Percentiles rank a stretch among this genome's conserved stretches.
These are phyloP conservation scores for Xerocomus amazonicus DNA, from an alignment of 1,284 basidiomycete species.

Conservation along the genomic window DNA sequence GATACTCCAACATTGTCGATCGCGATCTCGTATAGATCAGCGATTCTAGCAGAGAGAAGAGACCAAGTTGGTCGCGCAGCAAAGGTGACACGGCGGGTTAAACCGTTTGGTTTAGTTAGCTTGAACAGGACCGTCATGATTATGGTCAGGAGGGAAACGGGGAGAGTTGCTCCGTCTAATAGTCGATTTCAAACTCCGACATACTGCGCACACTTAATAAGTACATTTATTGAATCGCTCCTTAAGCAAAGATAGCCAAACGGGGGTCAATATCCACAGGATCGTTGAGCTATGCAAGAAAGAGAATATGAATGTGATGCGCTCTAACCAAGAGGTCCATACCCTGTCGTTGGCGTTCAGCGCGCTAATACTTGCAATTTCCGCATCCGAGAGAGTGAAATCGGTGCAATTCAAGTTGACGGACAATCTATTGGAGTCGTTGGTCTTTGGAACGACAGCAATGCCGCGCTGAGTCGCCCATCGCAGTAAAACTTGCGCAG, in stretches of 20 bases:
- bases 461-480: slow-evolving; percentile 77
- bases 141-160: slow-evolving; percentile 9
- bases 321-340: slow-evolving; percentile 6
- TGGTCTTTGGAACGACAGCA: slow-evolving; percentile 78
- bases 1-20: slow-evolving; percentile 56
- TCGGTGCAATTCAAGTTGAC: slow-evolving; percentile 58
- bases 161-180: slow-evolving; percentile 12
- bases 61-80: slow-evolving; percentile 49
- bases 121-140: slow-evolving; percentile 54
- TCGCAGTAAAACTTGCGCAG: slow-evolving; percentile 67
- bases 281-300: slow-evolving; percentile 56
- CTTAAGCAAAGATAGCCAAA: slow-evolving; percentile 64
- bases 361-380: slow-evolving; percentile 56
- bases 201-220: slow-evolving; percentile 25
- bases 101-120: slow-evolving; percentile 44
- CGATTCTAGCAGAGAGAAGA: slow-evolving; percentile 52
- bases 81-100: slow-evolving; percentile 61
- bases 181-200: slow-evolving; percentile 43
- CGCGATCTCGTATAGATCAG: slow-evolving; percentile 54
- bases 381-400: slow-evolving; percentile 58
- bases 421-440: slow-evolving; percentile 47
- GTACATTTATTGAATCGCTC: too few relatives aligned
- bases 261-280: slow-evolving; percentile 62
- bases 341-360: slow-evolving; percentile 67
- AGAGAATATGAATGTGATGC: slow-evolving; percentile 5